Evolutionary conservation across 2,329 filamentous ascomycete genomes (phyloP), one percentile per base, ranked within the genome.

Genomic region (Trichoderma sp.): DNA sequence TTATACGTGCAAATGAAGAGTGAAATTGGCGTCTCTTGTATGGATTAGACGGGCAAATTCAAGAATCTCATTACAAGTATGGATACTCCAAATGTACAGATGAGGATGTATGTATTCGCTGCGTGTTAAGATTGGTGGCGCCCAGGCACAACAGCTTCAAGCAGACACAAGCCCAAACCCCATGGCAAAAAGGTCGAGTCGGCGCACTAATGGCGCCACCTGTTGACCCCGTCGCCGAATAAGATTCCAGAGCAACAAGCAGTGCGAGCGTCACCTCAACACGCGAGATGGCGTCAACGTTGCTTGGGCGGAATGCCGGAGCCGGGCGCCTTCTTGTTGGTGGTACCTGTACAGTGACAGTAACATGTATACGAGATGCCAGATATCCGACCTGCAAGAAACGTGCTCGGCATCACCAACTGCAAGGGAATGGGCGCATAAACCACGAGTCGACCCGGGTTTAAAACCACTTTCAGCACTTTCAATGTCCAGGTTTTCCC

Each of bases 201-300:
- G 60, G 71, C 71, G 53, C 71, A 56, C 71, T 33, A 65, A 38
- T 56, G 71, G 71, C 60, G 71, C 60, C 71, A 73, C 59, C 29
- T 21, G n/a, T 45, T 45, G 59, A 24, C 60, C 69, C n/a, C 16
- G 41, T 31, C 27, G 27, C 38, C 69, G 38, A 72, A 72, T 72
- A 29, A 38, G n/a, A 53, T n/a, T 21, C 12, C 18, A 68, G 65
- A 29, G 45, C 65, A 24, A 29, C 35, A 41, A 16, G 5, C 6
- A 9, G 33, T 16, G 14, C 18, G 60, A 33, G 59, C n/a, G 59
- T 63, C 27, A 62, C 63, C 5, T 6, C 24, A 50, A 53, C 41
- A 18, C 38, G 41, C 14, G 24, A 12, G 18, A 63, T 16, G n/a
- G 33, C n/a, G 33, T 59, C 67, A 29, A 63, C 45, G 50, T 64